Conservation (phyloP, 805 yeast species). For the Cyberlindnera americana region DNA sequence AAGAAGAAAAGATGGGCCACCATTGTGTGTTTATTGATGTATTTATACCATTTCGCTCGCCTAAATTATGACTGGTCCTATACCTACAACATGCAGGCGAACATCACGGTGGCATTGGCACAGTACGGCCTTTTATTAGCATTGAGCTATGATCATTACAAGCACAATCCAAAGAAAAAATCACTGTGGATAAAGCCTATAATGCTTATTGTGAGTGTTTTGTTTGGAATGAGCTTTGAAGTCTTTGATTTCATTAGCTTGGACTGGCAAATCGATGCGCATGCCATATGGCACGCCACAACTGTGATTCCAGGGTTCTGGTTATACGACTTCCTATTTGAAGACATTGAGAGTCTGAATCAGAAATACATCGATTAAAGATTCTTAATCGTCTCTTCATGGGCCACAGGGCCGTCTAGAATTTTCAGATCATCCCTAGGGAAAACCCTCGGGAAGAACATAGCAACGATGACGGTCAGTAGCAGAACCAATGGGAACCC, state of each 20-base stretch:
- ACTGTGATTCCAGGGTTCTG: constrained; percentile 78
- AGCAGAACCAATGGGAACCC: constrained; percentile 89
- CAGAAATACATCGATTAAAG: constrained; percentile 23
- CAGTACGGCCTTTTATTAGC: constrained; percentile 52
- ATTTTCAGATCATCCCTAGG: constrained; percentile 54
- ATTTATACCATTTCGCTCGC: constrained; percentile 61
- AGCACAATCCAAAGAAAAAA: constrained; percentile 9
- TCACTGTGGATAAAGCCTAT: constrained; percentile 44
- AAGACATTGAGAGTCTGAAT: constrained; percentile 41
- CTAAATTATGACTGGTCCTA: constrained; percentile 78
- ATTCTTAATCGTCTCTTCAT: constrained; percentile 50
- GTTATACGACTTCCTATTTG: constrained; percentile 61
- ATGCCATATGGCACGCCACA: constrained; percentile 88
- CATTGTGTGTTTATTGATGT: constrained; percentile 44
- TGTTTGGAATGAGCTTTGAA: constrained; percentile 83
- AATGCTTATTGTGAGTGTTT: constrained; percentile 47
- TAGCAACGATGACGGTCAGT: constrained; percentile 58
- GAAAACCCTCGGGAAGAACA: constrained; percentile 62
- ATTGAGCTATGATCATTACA: constrained; percentile 32
- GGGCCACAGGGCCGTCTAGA: constrained; percentile 66
- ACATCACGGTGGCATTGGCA: constrained; percentile 69
- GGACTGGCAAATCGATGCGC: constrained; percentile 75
- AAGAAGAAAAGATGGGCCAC: constrained; percentile 39
- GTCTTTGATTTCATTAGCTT: constrained; percentile 84
- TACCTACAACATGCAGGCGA: constrained; percentile 91